Percentiles rank a stretch among this genome's conserved stretches.
Conservation (phyloP, 495 filamentous ascomycete genomes). For the Neurospora cerealis region DNA sequence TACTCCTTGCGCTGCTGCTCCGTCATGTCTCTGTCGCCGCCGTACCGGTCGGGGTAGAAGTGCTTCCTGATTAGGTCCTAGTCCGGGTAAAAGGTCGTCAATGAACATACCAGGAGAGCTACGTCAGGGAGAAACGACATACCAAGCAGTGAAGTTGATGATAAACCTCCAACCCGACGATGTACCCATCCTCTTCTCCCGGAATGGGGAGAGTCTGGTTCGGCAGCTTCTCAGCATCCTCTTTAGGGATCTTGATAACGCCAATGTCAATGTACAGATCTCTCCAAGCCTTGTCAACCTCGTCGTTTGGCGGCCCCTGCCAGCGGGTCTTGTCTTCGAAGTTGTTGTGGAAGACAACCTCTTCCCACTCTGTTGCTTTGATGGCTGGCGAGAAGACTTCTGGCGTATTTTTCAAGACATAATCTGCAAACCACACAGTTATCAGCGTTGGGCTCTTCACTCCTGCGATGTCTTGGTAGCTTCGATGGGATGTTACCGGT, state of each 20-base stretch:
- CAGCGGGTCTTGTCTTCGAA: not conserved
- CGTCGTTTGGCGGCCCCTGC: slow-evolving; percentile 1
- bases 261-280: slow-evolving; percentile 1
- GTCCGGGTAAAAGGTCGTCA: not conserved
- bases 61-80: slow-evolving; percentile 3
- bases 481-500: not conserved
- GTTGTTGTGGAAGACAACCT: slow-evolving; percentile 4
- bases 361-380: not conserved
- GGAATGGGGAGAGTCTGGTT: slow-evolving; percentile 2
- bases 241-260: not conserved
- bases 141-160: slow-evolving; percentile 15
- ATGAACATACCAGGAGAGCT: not conserved
- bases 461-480: not conserved
- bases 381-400: slow-evolving; percentile 2
- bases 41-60: slow-evolving; percentile 4
- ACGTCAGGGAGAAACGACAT: not conserved
- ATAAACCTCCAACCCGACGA: slow-evolving; percentile 4
- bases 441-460: not conserved
- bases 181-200: slow-evolving; percentile 1
- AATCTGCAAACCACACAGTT: not conserved
- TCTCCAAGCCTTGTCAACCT: not conserved
- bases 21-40: not conserved
- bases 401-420: not conserved
- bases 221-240: not conserved
- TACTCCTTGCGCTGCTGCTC: not conserved